Evolutionary conservation across 192 early-diverging fungal species (phyloP).

Genomic region (Coemansia sp.): DNA sequence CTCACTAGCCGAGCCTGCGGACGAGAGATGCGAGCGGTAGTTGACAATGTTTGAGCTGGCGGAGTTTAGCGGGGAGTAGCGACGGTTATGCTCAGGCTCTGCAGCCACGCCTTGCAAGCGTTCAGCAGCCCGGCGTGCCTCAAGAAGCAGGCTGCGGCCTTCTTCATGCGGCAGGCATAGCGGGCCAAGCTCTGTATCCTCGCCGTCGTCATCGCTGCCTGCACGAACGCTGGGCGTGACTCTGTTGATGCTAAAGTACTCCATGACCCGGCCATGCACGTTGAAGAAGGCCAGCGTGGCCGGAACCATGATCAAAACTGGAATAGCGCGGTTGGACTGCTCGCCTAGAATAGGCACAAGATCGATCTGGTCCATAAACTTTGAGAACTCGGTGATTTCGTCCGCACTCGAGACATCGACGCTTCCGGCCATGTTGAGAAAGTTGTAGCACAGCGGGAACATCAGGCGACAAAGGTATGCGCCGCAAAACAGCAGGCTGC

Average conservation of each 20-base stretch:
- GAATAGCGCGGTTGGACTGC: slow-evolving; percentile 84
- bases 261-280: slow-evolving; percentile 78
- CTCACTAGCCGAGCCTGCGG: slow-evolving; percentile 16
- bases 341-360: slow-evolving; percentile 90
- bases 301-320: slow-evolving; percentile 81
- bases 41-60: slow-evolving; percentile 18
- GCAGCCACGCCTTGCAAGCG: slow-evolving; percentile 31
- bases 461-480: slow-evolving; percentile 84
- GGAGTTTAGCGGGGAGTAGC: slow-evolving; percentile 34
- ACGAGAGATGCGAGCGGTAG: slow-evolving; percentile 14
- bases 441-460: slow-evolving; percentile 94
- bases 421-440: slow-evolving; percentile 67
- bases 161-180: slow-evolving; percentile 49
- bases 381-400: slow-evolving; percentile 58
- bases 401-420: slow-evolving; percentile 50
- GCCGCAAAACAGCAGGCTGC: slow-evolving; percentile 89
- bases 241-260: slow-evolving; percentile 58
- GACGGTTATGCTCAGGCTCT: slow-evolving; percentile 9
- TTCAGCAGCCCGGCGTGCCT: slow-evolving; percentile 49
- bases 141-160: slow-evolving; percentile 44
- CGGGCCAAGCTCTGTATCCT: slow-evolving; percentile 46
- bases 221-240: slow-evolving; percentile 14
- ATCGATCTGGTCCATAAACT: slow-evolving; percentile 80
- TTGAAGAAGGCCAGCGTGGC: slow-evolving; percentile 77
- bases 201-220: slow-evolving; percentile 28